Conservation (phyloP, 176 grass and related monocot species). For the Phoenix dactylifera region DNA sequence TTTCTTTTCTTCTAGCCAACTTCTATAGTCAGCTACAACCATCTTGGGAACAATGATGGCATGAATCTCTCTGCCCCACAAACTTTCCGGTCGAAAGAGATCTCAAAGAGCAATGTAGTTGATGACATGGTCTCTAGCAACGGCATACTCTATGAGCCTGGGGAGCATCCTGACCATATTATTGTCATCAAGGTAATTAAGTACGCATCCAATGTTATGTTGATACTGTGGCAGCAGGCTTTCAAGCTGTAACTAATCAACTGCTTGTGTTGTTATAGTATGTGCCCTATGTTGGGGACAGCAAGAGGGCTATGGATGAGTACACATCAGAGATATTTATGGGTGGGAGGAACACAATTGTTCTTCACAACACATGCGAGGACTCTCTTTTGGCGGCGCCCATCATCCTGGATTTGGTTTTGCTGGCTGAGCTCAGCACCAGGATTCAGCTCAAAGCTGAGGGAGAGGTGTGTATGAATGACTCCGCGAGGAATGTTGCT, state of each 20-base stretch:
- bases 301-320: conserved; percentile 98
- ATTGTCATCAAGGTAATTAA: conserved; percentile 81
- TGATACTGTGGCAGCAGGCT: not conserved
- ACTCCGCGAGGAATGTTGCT: not conserved
- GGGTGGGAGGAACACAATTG: conserved; percentile 85
- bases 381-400: conserved; percentile 86
- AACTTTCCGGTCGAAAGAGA: conserved; percentile 96
- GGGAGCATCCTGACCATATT: conserved; percentile 90
- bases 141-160: conserved; percentile 76
- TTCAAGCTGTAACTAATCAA: too few species aligned
- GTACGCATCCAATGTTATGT: not conserved
- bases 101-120: conserved; percentile 96
- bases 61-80: conserved; percentile 94
- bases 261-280: conserved; percentile 36
- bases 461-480: conserved; percentile 44
- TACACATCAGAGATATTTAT: conserved; percentile 99
- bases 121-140: conserved; percentile 99
- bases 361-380: conserved; percentile 97
- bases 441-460: conserved; percentile 91
- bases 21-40: conserved; percentile 97
- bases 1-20: conserved; percentile 51
- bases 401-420: conserved; percentile 92
- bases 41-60: conserved; percentile 91
- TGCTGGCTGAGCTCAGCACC: conserved; percentile 88
- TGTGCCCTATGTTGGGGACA: conserved; percentile 91